Conservation (phyloP, 331 rosid species). For the Stylosanthes scabra region DNA sequence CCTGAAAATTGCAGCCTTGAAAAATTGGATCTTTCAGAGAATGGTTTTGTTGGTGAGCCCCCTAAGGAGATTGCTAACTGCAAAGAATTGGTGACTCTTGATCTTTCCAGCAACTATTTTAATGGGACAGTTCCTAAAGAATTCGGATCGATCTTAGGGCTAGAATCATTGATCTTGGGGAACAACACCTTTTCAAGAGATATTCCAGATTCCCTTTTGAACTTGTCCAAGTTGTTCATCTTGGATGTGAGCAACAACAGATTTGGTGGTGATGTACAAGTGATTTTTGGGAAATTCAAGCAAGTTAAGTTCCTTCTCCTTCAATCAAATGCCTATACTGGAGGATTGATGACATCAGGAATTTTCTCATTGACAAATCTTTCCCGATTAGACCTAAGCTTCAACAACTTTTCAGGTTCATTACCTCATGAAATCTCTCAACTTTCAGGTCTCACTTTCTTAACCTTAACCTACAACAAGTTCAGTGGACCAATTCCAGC, state of each 20-base stretch:
- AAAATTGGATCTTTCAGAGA: conserved; percentile 68
- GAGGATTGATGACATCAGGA: conserved; percentile 71
- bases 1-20: conserved; percentile 54
- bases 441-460: conserved; percentile 59
- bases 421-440: conserved; percentile 70
- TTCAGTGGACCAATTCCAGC: conserved; percentile 73
- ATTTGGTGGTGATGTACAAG: conserved; percentile 69
- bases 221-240: conserved; percentile 58
- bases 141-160: conserved; percentile 61
- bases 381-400: conserved; percentile 62
- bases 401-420: conserved; percentile 75
- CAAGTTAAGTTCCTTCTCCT: conserved; percentile 70
- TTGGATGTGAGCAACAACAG: conserved; percentile 84
- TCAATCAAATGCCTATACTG: conserved; percentile 62
- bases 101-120: conserved; percentile 63
- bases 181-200: conserved; percentile 69
- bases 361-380: conserved; percentile 68
- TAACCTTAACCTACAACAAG: conserved; percentile 66
- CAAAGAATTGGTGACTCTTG: conserved; percentile 46
- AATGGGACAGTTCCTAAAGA: conserved; percentile 63
- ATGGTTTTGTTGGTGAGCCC: conserved; percentile 52
- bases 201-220: conserved; percentile 67
- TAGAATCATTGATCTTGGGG: conserved; percentile 65
- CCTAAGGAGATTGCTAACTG: conserved; percentile 73
- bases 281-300: conserved; percentile 69